These are phyloP conservation scores for Tagetes patula DNA, from an alignment of 129 eudicot genomes.

Conservation along the genomic window DNA sequence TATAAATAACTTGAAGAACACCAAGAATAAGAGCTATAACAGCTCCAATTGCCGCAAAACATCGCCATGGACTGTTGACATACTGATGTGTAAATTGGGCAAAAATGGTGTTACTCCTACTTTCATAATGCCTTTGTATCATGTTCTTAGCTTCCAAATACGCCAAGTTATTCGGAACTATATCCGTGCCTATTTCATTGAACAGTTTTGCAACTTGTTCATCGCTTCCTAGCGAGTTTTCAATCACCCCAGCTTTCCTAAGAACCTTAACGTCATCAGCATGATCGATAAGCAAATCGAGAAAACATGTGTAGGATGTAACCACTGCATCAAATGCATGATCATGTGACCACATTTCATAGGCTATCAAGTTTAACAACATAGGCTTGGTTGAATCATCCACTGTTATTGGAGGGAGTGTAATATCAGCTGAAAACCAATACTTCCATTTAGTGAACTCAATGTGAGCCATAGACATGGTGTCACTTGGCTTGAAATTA, in stretches of 20 bases:
- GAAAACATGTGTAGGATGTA: constrained; percentile 34
- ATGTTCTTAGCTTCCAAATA: too few relatives aligned
- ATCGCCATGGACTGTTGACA: too few relatives aligned
- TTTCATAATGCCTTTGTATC: too few relatives aligned
- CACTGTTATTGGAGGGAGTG: constrained; percentile 33
- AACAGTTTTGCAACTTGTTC: constrained; percentile 33
- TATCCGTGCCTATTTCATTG: constrained; percentile 31
- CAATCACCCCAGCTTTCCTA: constrained; percentile 19
- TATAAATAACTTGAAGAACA: too few relatives aligned
- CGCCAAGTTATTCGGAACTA: constrained; percentile 9
- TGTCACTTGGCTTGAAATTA: constrained; percentile 25
- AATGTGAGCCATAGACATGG: constrained; percentile 12
- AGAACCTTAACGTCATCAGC: constrained; percentile 35
- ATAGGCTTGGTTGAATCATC: constrained; percentile 37
- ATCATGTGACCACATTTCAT: constrained; percentile 37
- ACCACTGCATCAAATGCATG: constrained; percentile 29
- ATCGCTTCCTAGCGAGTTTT: constrained; percentile 27
- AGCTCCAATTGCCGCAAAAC: too few relatives aligned
- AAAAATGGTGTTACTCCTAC: too few relatives aligned
- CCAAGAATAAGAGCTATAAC: too few relatives aligned
- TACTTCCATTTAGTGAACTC: not conserved
- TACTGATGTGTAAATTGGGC: too few relatives aligned
- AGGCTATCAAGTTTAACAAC: constrained; percentile 48
- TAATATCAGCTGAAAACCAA: constrained; percentile 8
- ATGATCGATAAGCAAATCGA: constrained; percentile 35